Percentiles rank a stretch among this genome's conserved stretches.
Conservation (phyloP, 768 basidiomycete genomes). For the Mycena polygramma region DNA sequence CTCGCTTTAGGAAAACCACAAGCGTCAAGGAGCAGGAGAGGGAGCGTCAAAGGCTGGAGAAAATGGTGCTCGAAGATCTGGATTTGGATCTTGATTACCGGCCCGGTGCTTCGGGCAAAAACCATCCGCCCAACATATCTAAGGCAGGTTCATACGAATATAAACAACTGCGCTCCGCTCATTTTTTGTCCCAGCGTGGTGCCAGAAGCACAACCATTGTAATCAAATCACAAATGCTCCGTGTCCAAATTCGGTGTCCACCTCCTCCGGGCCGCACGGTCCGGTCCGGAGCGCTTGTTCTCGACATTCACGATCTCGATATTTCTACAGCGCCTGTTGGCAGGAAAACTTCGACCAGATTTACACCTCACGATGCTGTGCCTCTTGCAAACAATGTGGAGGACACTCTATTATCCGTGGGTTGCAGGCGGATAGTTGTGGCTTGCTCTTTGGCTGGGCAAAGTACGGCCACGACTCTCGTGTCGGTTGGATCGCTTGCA, state of each 20-base stretch:
- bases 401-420: slow-evolving; percentile 52
- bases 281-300: slow-evolving; percentile 77
- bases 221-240: slow-evolving; percentile 67
- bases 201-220: slow-evolving; percentile 40
- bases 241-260: slow-evolving; percentile 77
- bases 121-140: slow-evolving; percentile 27
- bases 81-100: slow-evolving; percentile 65
- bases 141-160: slow-evolving; percentile 13
- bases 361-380: slow-evolving; percentile 40
- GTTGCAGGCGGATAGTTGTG: slow-evolving; percentile 61
- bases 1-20: slow-evolving; percentile 40
- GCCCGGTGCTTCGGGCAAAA: slow-evolving; percentile 11
- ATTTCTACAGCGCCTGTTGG: slow-evolving; percentile 50
- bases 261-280: slow-evolving; percentile 60
- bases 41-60: slow-evolving; percentile 60
- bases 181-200: not conserved
- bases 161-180: not conserved
- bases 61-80: slow-evolving; percentile 70
- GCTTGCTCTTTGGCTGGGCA: slow-evolving; percentile 61
- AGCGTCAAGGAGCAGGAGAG: slow-evolving; percentile 45
- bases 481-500: slow-evolving; percentile 64
- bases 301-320: slow-evolving; percentile 71
- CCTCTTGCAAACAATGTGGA: slow-evolving; percentile 20
- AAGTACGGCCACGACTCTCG: slow-evolving; percentile 56
- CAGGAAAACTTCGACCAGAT: slow-evolving; percentile 44